Evolutionary conservation across 768 basidiomycete species (phyloP).

Genomic region (Exsudoporus frostii): DNA sequence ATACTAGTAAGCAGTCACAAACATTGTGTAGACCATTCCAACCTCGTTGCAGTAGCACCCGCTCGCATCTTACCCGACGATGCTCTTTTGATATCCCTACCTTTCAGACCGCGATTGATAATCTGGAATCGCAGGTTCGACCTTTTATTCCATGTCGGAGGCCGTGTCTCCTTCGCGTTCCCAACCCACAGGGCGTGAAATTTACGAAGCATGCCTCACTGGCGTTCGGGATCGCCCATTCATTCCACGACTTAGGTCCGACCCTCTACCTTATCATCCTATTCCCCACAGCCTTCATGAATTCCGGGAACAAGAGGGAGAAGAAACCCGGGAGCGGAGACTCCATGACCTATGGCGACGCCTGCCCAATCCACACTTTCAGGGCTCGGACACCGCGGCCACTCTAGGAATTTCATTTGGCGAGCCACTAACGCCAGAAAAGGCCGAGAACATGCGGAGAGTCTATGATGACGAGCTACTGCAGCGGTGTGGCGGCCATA

Average conservation of each 20-base stretch:
- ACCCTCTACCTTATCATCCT: conserved; percentile 40
- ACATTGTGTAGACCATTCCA: conserved; percentile 21
- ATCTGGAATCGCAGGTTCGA: conserved; percentile 18
- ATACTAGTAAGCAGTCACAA: conserved; percentile 31
- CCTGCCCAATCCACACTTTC: conserved; percentile 38
- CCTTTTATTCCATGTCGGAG: conserved; percentile 27
- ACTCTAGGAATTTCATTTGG: conserved; percentile 12
- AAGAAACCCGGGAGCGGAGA: conserved; percentile 55
- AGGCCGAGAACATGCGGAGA: conserved; percentile 59
- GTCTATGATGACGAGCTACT: conserved; percentile 80
- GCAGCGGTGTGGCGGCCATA: conserved; percentile 46
- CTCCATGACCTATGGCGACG: conserved; percentile 63
- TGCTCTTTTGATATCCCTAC: conserved; percentile 26
- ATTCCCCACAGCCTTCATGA: conserved; percentile 54
- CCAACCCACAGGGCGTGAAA: conserved; percentile 44
- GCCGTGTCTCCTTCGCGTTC: conserved; percentile 18
- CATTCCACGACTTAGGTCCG: conserved; percentile 59
- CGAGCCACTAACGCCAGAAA: conserved; percentile 42
- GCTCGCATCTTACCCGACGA: conserved; percentile 17
- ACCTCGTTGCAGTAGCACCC: conserved; percentile 19
- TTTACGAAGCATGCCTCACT: conserved; percentile 50
- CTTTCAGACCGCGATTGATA: conserved; percentile 10
- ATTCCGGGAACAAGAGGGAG: conserved; percentile 64
- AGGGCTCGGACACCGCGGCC: conserved; percentile 24
- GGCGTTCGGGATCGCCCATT: conserved; percentile 53